Percentiles rank a stretch among this genome's conserved stretches.
Conservation (phyloP, 176 grass and related monocot species). For the Coix lacrymajobi region DNA sequence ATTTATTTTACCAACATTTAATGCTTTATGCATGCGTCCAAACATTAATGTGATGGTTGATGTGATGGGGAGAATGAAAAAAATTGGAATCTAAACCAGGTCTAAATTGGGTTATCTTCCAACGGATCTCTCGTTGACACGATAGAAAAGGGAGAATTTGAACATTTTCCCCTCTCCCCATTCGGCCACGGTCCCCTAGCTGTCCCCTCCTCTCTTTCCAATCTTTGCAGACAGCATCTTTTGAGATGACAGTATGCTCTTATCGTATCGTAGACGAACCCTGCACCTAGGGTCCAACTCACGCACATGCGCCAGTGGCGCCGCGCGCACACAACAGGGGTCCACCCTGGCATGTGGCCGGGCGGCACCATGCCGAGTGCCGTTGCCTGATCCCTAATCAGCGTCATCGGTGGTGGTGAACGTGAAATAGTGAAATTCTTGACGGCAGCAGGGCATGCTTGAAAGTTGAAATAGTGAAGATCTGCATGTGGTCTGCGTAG, state of each 20-base stretch:
- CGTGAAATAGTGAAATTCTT: neutral
- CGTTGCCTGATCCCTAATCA: neutral
- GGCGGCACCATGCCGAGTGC: neutral
- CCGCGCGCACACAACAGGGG: neutral
- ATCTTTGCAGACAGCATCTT: constrained; percentile 22
- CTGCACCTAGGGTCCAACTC: neutral
- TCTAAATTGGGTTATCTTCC: neutral
- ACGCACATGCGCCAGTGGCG: constrained; percentile 32
- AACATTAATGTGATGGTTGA: too few species aligned
- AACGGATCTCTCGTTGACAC: neutral
- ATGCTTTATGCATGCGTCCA: too few species aligned
- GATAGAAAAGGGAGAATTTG: neutral
- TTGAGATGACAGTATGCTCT: constrained; percentile 26
- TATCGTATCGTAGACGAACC: constrained; percentile 16
- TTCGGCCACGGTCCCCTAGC: neutral
- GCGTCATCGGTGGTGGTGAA: neutral
- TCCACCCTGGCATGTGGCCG: constrained; percentile 19
- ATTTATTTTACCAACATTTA: too few species aligned
- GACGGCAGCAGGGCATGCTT: neutral
- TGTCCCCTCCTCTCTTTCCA: neutral
- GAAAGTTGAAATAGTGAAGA: too few species aligned
- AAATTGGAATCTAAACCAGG: too few species aligned
- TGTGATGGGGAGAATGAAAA: too few species aligned
- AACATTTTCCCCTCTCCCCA: neutral
- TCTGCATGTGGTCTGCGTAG: too few species aligned